Evolutionary conservation across 176 grass and related monocot species (phyloP), one percentile per base, ranked within the genome.

Genomic region (Avena sativa): DNA sequence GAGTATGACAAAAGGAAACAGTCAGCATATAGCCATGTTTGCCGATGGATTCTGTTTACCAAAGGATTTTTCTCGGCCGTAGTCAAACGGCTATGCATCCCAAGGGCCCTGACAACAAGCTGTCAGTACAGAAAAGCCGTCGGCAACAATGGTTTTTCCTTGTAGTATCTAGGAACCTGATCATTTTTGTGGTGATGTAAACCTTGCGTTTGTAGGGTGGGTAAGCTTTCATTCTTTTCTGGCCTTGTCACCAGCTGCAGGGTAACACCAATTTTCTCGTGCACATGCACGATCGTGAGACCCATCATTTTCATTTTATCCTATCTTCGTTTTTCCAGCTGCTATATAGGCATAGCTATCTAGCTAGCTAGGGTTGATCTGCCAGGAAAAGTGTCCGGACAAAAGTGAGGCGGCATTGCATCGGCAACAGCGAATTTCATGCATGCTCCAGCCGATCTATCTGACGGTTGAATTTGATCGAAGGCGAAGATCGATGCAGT

Each of bases 371-470:
- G 9, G 59, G 21, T 57, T 57, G 17, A 74, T 23, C 20, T 75
- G 72, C 13, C 46, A 75, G n/a, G 34, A 20, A 89, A 89, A 89
- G 83, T 58, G 83, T 58, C 47, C 34, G 15, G 77, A 55, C 82
- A 81, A n/a, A 13, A 12, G 30, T 40, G 30, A 43, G 46, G 26
- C 75, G 15, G 53, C 64, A 36, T 72, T 56, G 53, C 80, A 23
- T 9, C 71, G 12, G 57, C 75, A 3, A 70, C 66, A 75, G 67
- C 17, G 47, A 80, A 47, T 53, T 58, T 17, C 76, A 46, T 57
- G 76, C 52, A 5, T 15, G 17, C 52, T 55, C 52, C 13, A 4
- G 59, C 3, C 12, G 58, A 75, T 47, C 4, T 9, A 28, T 16
- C 11, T 40, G 23, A 62, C 5, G 34, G 67, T 40, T 25, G 25